Percentiles rank a stretch among this genome's conserved stretches.
phyloP scores from a whole-genome alignment of 2,329 filamentous ascomycete genomes.

The Neophaeococcomyces aloes region DNA sequence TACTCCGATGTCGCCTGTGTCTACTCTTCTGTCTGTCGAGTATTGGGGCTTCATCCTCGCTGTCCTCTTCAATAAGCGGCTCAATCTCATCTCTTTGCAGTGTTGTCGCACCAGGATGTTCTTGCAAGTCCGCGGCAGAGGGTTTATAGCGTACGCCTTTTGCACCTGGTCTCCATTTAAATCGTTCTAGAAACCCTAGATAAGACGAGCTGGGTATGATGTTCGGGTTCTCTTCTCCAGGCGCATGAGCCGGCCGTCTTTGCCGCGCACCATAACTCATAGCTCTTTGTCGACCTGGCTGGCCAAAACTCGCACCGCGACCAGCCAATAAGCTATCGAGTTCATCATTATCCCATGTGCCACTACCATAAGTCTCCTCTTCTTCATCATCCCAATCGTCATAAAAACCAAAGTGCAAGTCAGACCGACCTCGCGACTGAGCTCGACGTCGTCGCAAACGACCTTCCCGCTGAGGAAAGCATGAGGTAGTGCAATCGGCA shows the following conservation, averaged over 20 bases:
- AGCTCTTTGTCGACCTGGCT: conserved; percentile 62
- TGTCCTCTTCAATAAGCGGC: conserved; percentile 58
- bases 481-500: conserved; percentile 57
- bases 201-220: conserved; percentile 82
- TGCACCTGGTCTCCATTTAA: conserved; percentile 77
- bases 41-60: conserved; percentile 35
- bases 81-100: conserved; percentile 47
- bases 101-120: conserved; percentile 57
- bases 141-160: conserved; percentile 75
- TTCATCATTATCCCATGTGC: conserved; percentile 67
- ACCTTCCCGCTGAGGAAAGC: conserved; percentile 60
- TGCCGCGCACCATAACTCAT: conserved; percentile 82
- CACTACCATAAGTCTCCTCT: conserved; percentile 49
- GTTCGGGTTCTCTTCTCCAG: conserved; percentile 55
- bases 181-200: conserved; percentile 69
- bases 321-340: conserved; percentile 73
- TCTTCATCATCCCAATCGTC: conserved; percentile 81
- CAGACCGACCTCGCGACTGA: conserved; percentile 51
- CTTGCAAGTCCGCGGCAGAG: conserved; percentile 79
- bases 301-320: conserved; percentile 37
- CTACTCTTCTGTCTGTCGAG: conserved; percentile 22
- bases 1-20: conserved; percentile 57
- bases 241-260: conserved; percentile 28
- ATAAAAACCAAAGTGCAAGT: conserved; percentile 92
- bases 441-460: conserved; percentile 58